Evolutionary conservation across 345 rosid genomes (phyloP).

Genomic region (Orychophragmus violaceus): DNA sequence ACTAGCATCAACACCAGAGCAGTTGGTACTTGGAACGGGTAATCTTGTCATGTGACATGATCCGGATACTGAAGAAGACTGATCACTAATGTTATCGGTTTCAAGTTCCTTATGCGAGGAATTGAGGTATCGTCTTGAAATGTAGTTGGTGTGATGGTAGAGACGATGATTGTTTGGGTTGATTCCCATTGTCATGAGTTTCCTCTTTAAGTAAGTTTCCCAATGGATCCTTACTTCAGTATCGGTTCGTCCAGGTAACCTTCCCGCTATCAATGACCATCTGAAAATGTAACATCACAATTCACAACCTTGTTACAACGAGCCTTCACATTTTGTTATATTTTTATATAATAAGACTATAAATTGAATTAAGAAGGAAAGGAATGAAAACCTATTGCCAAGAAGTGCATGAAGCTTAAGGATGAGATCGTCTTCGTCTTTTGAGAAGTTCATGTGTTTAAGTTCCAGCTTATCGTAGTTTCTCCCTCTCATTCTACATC

Average conservation of each 20-base stretch:
- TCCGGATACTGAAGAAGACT: conserved; percentile 21
- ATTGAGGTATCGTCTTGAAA: conserved; percentile 6
- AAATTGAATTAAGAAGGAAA: too few relatives aligned
- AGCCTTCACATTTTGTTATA: neutral
- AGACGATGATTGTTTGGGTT: conserved; percentile 73
- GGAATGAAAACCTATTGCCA: conserved; percentile 57
- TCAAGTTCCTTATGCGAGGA: conserved; percentile 20
- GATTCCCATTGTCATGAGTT: conserved; percentile 63
- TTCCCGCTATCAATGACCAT: conserved; percentile 83
- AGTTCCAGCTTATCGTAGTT: conserved; percentile 53
- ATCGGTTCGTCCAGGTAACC: conserved; percentile 79
- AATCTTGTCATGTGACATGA: conserved; percentile 9
- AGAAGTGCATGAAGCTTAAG: conserved; percentile 89
- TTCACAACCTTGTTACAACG: neutral
- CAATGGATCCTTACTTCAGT: conserved; percentile 70
- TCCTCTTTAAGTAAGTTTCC: conserved; percentile 63
- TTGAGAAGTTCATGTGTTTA: conserved; percentile 58
- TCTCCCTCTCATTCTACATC: conserved; percentile 55
- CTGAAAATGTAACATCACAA: conserved; percentile 34
- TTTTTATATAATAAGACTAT: too few relatives aligned
- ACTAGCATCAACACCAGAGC: neutral
- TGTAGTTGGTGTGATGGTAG: conserved; percentile 21
- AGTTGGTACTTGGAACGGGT: neutral
- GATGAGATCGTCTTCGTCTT: conserved; percentile 87
- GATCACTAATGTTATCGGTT: conserved; percentile 19